Conservation (phyloP, 345 rosid genomes). For the Acer campestre region DNA sequence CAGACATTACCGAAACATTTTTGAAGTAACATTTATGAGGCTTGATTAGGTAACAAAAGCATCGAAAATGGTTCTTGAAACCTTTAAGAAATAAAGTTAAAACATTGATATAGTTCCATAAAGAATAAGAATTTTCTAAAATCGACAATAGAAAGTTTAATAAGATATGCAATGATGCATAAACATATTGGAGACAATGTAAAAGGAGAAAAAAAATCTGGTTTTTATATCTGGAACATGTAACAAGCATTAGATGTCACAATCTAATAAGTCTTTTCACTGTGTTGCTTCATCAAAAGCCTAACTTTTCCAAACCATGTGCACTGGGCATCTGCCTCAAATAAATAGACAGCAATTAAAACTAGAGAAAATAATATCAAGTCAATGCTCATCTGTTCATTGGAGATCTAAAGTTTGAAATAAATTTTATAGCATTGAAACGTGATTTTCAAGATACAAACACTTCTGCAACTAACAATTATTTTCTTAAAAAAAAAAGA, state of each 20-base stretch:
- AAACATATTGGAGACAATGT: neutral
- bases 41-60: conserved; percentile 6
- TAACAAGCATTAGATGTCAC: conserved; percentile 5
- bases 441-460: neutral
- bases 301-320: neutral
- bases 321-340: neutral
- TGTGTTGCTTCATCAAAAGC: neutral
- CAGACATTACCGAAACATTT: neutral
- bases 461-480: neutral
- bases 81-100: neutral
- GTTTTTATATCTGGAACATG: neutral
- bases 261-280: neutral
- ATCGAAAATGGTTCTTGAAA: neutral
- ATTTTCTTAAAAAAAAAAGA: neutral
- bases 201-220: neutral
- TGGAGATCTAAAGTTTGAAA: conserved; percentile 10
- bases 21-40: conserved; percentile 3
- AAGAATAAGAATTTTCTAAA: neutral
- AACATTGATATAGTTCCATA: neutral
- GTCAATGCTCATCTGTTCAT: neutral
- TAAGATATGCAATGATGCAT: neutral
- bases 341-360: neutral
- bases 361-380: neutral
- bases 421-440: neutral
- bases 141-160: neutral